Conservation (phyloP, 163 green algal genomes). For the Chlamydomonas reinhardtii region DNA sequence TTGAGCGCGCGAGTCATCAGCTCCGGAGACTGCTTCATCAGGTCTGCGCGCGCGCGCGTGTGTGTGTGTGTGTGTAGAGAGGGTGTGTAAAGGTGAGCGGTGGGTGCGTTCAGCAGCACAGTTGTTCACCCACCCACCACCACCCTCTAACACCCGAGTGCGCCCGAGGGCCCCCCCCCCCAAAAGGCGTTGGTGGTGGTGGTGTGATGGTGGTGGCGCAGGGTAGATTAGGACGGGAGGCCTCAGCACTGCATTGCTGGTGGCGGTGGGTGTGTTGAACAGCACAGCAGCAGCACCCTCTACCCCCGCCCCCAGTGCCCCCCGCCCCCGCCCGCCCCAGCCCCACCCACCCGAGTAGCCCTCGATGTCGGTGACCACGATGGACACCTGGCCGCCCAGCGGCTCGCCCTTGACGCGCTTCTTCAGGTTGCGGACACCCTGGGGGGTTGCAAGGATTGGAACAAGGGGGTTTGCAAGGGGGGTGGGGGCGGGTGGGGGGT, state of each 20-base stretch:
- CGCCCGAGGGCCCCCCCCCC: too few species aligned
- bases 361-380: conserved; percentile 65
- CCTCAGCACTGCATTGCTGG: background rate
- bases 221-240: too few species aligned
- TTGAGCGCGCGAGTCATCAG: conserved; percentile 64
- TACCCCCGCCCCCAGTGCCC: too few species aligned
- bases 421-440: conserved; percentile 23
- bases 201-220: background rate
- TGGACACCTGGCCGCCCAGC: conserved; percentile 27
- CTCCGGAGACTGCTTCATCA: conserved; percentile 68
- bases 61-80: background rate
- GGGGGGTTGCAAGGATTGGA: too few species aligned
- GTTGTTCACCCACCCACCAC: too few species aligned
- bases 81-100: background rate
- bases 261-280: background rate
- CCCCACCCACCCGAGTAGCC: conserved; percentile 50
- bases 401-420: conserved; percentile 66
- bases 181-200: background rate
- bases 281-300: background rate
- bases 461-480: background rate
- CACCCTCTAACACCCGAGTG: too few species aligned
- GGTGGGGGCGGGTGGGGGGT: too few species aligned
- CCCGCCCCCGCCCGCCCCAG: too few species aligned
- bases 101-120: too few species aligned
- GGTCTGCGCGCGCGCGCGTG: conserved; percentile 43